Evolutionary conservation across 2,329 filamentous ascomycete species (phyloP), one percentile per base, ranked within the genome.

Genomic region (Colletotrichum limetticola): DNA sequence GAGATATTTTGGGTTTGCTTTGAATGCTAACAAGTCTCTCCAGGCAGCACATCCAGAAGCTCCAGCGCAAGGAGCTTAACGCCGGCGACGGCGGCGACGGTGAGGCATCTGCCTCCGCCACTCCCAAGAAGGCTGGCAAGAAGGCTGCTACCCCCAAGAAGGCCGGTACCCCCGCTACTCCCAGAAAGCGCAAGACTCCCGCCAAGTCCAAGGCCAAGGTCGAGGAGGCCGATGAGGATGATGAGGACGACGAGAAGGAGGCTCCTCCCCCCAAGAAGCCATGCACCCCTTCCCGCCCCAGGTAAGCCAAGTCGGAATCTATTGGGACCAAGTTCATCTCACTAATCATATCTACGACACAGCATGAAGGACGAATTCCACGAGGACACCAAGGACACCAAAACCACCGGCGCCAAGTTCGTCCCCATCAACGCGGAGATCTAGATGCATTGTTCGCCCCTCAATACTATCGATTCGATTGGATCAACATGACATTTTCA

Each of bases 21-120:
- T 2, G 19, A 55, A 24, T 52, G 37, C 76, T 78, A 69, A 77
- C 67, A 16, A 42, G 16, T 26, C 19, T 52, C 53, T 66, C 65
- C 61, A 87, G 85, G 58, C 85, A 87, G 76, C 85, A 87, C 42
- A 81, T 87, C 8, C 83, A 85, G 74, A 87, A 86, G 75, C 80
- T 87, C 4, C 83, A 83, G 72, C 81, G 79, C 72, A 79, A 74
- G 66, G 72, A 74, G 66, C 82, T 82, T n/a, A 78, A 77, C 5
- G 53, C 74, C 8, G 74, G 80, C 24, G 70, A 70, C 8, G 57
- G 62, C 32, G 66, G 70, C 5, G 66, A 69, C 59, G 66, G 59
- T 19, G 59, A 35, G 46, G 22, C 75, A 9, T 68, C 75, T 7
- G 16, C 14, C 37, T 42, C 37, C 6, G 16, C 37, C 5, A 42